Evolutionary conservation across 441 rosid genomes (phyloP).

Genomic region (Mallotus japonicus): DNA sequence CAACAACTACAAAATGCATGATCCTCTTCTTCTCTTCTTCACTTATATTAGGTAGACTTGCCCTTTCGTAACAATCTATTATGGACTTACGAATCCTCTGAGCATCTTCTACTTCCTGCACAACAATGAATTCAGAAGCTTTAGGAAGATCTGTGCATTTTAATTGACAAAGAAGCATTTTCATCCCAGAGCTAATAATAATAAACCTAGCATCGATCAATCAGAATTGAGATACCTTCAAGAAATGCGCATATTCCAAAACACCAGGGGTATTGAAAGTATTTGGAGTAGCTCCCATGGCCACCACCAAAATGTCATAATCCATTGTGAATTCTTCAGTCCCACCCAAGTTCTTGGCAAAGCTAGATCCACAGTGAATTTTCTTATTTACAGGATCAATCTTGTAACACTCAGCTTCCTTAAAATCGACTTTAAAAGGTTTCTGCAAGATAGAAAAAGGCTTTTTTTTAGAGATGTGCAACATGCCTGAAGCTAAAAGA

Average conservation of each 20-base stretch:
- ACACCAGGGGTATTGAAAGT: conserved; percentile 95
- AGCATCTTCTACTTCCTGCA: too few species aligned
- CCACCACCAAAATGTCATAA: conserved; percentile 76
- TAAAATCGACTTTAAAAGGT: conserved; percentile 47
- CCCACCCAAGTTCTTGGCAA: conserved; percentile 40
- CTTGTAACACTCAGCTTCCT: conserved; percentile 83
- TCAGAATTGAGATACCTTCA: conserved; percentile 51
- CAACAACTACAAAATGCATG: too few species aligned
- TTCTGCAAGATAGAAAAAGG: conserved; percentile 39
- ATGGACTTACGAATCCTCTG: too few species aligned
- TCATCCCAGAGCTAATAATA: neutral
- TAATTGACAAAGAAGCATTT: neutral
- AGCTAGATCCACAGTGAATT: conserved; percentile 59
- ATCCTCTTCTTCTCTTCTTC: too few species aligned
- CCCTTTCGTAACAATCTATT: too few species aligned
- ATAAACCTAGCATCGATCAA: neutral
- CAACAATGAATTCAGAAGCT: neutral
- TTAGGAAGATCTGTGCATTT: neutral
- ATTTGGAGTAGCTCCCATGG: conserved; percentile 85
- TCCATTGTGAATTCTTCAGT: conserved; percentile 63
- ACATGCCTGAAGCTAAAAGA: neutral
- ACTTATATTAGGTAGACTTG: too few species aligned
- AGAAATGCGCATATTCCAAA: conserved; percentile 73
- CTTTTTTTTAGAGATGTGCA: too few species aligned
- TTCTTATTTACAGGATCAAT: conserved; percentile 73